Percentiles rank a stretch among this genome's conserved stretches.
Conservation (phyloP, 345 rosid species). For the Populus ilicifolia region DNA sequence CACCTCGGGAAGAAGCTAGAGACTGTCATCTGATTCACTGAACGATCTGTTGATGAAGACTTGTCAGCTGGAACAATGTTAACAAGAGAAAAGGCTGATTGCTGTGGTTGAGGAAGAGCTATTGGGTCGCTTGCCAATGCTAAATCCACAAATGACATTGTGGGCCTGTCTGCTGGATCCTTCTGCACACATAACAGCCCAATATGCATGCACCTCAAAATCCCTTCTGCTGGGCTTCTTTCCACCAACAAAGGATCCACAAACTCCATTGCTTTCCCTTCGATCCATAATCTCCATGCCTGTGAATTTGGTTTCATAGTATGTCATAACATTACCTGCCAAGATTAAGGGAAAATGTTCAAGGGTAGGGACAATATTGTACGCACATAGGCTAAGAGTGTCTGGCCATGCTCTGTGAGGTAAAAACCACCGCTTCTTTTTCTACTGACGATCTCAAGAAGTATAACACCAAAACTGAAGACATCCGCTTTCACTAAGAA, state of each 20-base stretch:
- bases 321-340: neutral
- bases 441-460: slow-evolving; percentile 31
- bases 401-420: slow-evolving; percentile 4
- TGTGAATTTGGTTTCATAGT: neutral
- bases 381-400: slow-evolving; percentile 11
- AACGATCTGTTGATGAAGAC: neutral
- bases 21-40: neutral
- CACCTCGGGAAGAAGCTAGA: neutral
- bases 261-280: neutral
- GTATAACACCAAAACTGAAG: slow-evolving; percentile 28
- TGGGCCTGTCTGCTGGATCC: slow-evolving; percentile 1
- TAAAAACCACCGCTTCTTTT: slow-evolving; percentile 11
- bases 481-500: slow-evolving; percentile 28
- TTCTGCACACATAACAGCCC: neutral
- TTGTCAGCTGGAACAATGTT: neutral
- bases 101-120: neutral
- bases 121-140: neutral
- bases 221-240: neutral
- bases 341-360: too few species aligned
- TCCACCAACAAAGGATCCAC: neutral
- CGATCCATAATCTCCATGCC: neutral
- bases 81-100: neutral
- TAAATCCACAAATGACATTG: neutral
- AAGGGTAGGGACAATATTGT: too few species aligned
- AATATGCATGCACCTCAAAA: neutral